Percentiles rank a stretch among this genome's conserved stretches.
phyloP scores from a whole-genome alignment of 2,329 filamentous ascomycete species.

The Eutypella sp. region DNA sequence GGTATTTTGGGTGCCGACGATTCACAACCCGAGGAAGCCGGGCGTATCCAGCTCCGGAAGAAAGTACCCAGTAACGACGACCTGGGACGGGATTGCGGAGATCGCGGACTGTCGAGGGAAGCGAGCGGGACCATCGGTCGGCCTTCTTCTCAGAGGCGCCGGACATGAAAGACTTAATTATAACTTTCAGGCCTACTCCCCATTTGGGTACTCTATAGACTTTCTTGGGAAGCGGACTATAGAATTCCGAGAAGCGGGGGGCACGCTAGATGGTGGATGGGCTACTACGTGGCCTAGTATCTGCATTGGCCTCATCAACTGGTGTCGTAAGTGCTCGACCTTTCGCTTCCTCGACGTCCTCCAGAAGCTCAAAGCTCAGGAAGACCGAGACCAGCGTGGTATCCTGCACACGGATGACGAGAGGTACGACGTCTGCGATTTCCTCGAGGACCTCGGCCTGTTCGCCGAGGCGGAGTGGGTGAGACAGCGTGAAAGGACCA shows the following conservation, averaged over 20 bases:
- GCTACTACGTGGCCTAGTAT: constrained; percentile 16
- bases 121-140: constrained; percentile 20
- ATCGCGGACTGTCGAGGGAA: constrained; percentile 19
- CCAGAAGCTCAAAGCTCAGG: constrained; percentile 21
- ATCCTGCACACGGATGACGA: constrained; percentile 3
- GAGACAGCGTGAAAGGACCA: constrained; percentile 8
- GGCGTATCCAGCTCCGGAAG: too few relatives aligned
- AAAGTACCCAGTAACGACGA: too few relatives aligned
- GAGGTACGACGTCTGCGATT: constrained; percentile 31
- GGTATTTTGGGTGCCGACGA: constrained; percentile 13
- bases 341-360: constrained; percentile 18
- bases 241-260: constrained; percentile 33
- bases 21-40: constrained; percentile 3
- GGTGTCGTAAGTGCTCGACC: constrained; percentile 8
- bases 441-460: constrained; percentile 30
- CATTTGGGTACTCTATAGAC: neutral
- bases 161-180: constrained; percentile 14
- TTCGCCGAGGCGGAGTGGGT: constrained; percentile 25
- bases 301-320: constrained; percentile 24
- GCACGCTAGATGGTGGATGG: constrained; percentile 31
- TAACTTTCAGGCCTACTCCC: constrained; percentile 16
- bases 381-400: constrained; percentile 20
- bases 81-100: constrained; percentile 12
- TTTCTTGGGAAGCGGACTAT: constrained; percentile 13
- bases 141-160: constrained; percentile 10